Evolutionary conservation across 192 early-diverging fungal genomes (phyloP).

Genomic region (Mycoemilia scoparia): DNA sequence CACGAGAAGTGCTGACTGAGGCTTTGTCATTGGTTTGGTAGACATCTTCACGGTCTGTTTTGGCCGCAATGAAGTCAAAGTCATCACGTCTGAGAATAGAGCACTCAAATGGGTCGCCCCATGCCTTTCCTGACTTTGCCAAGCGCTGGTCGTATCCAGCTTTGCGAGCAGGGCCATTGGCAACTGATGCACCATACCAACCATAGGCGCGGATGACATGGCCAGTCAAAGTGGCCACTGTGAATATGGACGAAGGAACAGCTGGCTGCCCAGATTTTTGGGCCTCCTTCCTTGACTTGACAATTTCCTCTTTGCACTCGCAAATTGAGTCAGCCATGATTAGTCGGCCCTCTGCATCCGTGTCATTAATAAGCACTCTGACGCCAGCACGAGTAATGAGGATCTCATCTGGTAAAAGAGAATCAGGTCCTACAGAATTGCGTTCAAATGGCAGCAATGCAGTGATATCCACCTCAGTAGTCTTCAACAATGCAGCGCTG

Average conservation of each 20-base stretch:
- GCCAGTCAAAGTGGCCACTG: constrained; percentile 74
- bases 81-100: constrained; percentile 69
- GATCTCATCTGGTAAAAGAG: constrained; percentile 69
- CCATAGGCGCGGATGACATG: constrained; percentile 65
- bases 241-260: constrained; percentile 40
- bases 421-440: constrained; percentile 64
- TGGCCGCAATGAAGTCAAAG: constrained; percentile 38
- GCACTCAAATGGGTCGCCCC: constrained; percentile 67
- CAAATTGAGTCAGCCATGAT: constrained; percentile 66
- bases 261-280: constrained; percentile 5
- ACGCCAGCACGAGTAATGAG: constrained; percentile 55
- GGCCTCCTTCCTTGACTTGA: constrained; percentile 35
- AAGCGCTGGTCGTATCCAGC: constrained; percentile 39
- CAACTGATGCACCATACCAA: constrained; percentile 52
- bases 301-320: constrained; percentile 52
- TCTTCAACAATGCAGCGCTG: constrained; percentile 43
- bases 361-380: constrained; percentile 65
- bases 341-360: constrained; percentile 82
- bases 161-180: constrained; percentile 57
- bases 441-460: constrained; percentile 60
- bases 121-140: constrained; percentile 39
- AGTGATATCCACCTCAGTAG: constrained; percentile 46
- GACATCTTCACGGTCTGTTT: constrained; percentile 58
- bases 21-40: constrained; percentile 63
- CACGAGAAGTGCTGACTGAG: constrained; percentile 51